phyloP scores from a whole-genome alignment of 225 moss, liverwort and hornwort genomes.

The Physcomitrellopsis africana region DNA sequence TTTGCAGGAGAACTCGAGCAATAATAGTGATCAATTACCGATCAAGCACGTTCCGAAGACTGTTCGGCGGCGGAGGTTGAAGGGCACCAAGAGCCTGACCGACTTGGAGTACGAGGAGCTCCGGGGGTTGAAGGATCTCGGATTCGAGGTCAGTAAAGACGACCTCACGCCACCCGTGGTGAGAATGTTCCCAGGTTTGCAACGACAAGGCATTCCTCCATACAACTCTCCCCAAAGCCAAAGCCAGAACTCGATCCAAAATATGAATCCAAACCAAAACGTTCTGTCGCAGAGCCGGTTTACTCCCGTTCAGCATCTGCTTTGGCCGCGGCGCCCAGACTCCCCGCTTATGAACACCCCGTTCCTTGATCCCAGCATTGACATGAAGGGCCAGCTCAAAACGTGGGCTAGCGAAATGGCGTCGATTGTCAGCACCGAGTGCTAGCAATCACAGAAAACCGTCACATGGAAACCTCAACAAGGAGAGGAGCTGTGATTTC shows the following conservation, averaged over 20 bases:
- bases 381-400: conserved; percentile 64
- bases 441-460: conserved; percentile 32
- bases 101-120: conserved; percentile 64
- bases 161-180: conserved; percentile 52
- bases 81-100: conserved; percentile 59
- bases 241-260: conserved; percentile 5
- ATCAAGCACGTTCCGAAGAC: conserved; percentile 5
- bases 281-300: conserved; percentile 24
- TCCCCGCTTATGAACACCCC: conserved; percentile 37
- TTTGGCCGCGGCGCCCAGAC: conserved; percentile 45
- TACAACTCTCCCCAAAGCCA: conserved; percentile 33
- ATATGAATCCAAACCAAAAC: background rate
- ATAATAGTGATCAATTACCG: background rate
- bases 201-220: conserved; percentile 42
- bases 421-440: conserved; percentile 49
- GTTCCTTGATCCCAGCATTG: conserved; percentile 40
- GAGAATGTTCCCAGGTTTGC: conserved; percentile 52
- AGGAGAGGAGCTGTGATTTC: background rate
- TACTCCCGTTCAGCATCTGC: conserved; percentile 32
- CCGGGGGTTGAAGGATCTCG: conserved; percentile 49
- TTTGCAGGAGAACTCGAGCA: conserved; percentile 25
- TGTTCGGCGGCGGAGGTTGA: conserved; percentile 39
- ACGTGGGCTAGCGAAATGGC: conserved; percentile 60
- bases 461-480: no score
- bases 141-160: conserved; percentile 51